These are phyloP conservation scores for Eutrema japonicum DNA, from an alignment of 345 rosid genomes.

Conservation along the genomic window DNA sequence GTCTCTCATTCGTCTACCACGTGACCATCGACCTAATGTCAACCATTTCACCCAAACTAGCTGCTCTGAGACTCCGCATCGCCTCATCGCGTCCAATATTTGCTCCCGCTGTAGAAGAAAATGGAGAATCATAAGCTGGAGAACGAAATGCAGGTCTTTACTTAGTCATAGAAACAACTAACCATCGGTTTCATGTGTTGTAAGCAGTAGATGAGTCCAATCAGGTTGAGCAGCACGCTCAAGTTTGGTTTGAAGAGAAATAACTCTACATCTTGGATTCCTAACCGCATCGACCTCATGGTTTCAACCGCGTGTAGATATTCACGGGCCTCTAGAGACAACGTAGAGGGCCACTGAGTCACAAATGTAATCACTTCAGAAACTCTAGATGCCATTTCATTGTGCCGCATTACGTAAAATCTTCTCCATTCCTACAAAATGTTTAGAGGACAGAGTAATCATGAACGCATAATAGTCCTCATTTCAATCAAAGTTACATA, in stretches of 20 bases:
- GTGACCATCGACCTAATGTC: conserved; percentile 70
- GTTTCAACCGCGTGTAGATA: conserved; percentile 36
- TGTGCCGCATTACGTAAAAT: conserved; percentile 32
- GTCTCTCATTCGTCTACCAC: conserved; percentile 71
- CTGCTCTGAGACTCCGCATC: conserved; percentile 56
- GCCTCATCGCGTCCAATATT: conserved; percentile 50
- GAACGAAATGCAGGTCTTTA: background rate
- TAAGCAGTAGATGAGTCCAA: conserved; percentile 43
- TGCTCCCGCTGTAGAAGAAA: conserved; percentile 42
- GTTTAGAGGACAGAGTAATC: background rate
- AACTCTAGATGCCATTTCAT: conserved; percentile 37
- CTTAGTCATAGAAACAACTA: conserved; percentile 6
- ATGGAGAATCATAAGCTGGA: background rate
- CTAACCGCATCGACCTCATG: conserved; percentile 38
- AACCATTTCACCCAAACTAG: conserved; percentile 67
- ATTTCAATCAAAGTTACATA: background rate
- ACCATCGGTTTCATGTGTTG: conserved; percentile 29
- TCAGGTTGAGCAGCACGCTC: conserved; percentile 37
- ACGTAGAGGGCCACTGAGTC: conserved; percentile 17
- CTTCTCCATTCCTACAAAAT: conserved; percentile 38
- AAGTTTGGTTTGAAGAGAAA: conserved; percentile 42
- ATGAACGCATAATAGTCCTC: background rate
- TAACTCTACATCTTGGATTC: conserved; percentile 39
- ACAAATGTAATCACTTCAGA: conserved; percentile 28
- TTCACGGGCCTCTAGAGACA: conserved; percentile 32